Base-by-base conservation (phyloP, 2,329 filamentous ascomycete genomes). In the Arthrobotrys sinensis region DNA sequence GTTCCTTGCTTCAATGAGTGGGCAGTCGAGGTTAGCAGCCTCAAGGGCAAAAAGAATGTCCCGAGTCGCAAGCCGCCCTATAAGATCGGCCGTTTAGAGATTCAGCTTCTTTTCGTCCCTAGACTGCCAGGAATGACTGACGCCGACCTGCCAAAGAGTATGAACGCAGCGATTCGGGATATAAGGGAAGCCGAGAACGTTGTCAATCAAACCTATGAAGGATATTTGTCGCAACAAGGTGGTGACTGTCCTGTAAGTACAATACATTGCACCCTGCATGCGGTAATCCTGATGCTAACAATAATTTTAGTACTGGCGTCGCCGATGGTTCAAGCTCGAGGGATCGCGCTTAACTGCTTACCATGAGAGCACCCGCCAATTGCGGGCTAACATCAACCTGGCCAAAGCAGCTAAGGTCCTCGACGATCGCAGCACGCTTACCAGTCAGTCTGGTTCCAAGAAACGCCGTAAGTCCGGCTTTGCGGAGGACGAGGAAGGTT, bases 1-100 rank as follows among this genome's bases (percentile, higher is more conserved):
- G 90, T 98, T 70, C 92, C 93, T 16, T 96, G 94, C 85, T 99
- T 98, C 88, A 99, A 99, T 83, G 96, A 99, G 86, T 99, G 96
- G 96, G 96, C 96, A 0, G 91, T 92, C 2, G 96, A 99, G 83
- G 90, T 91, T 4, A 96, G 91, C 82, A 97, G 93, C 84, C 92
- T 97, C 80, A 97, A 97, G 88, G 97, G 93, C 87, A 98, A 98
- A 89, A 92, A 92, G 80, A 89, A 90, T 48, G 90, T 89, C 80
- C 87, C 90, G 14, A 89, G 93, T 65, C 91, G 96, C 75, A 90
- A 92, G 65, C 95, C 96, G 11, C 96, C 96, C n/a, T 99, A 99
- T 86, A 93, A 95, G 85, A 90, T 99, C 82, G 96, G 94, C 80
- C 97, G 97, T 86, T 88, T 99, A 68, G 93, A 97, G 83, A 87